Evolutionary conservation across 495 filamentous ascomycete genomes (phyloP), one percentile per base, ranked within the genome.

Genomic region (Talaromyces ruber): DNA sequence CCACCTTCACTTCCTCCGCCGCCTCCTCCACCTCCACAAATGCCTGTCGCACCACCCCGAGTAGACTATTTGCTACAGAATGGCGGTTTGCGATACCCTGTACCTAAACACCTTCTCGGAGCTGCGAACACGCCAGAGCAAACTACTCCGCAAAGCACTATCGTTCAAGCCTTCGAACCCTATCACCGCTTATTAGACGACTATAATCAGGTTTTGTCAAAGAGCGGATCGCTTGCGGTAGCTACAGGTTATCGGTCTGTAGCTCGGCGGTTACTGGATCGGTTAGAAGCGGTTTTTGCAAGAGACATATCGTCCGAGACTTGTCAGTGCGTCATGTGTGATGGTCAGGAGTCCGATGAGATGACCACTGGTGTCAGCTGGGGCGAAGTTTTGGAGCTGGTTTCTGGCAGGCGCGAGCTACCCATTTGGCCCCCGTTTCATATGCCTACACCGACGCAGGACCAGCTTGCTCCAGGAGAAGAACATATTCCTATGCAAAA

Each of bases 201-300:
- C 61, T 98, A 97, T 69, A 78, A 86, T 56, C 80, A 85, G 7
- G 92, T 99, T 8, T 82, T 98, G 61, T 75, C 77, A 21, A 88
- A 86, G 55, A 91, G 87, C 68, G 95, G 95, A 2, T 97, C 92
- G 6, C 72, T 99, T 16, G 95, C 95, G 6, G 95, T 99, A 0
- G 94, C 94, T 24, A 98, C 95, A 5, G 95, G 95, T 2, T 97
- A 98, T 73, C 85, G 88, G 56, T 97, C 93, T 6, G 88, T 98
- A 39, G 95, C 95, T n/a, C 86, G 95, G 2, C 84, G 92, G 39
- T 72, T 98, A 25, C 81, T 98, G n/a, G 94, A 99, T 69, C 86
- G 93, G 58, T 76, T 99, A 12, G 94, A 97, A 68, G 87, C 90
- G 26, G 91, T 99, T 16, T 98, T 99, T 71, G 89, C 91, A 22